Evolutionary conservation across 1,284 basidiomycete species (phyloP).

Genomic region (Ceratobasidium sp.): DNA sequence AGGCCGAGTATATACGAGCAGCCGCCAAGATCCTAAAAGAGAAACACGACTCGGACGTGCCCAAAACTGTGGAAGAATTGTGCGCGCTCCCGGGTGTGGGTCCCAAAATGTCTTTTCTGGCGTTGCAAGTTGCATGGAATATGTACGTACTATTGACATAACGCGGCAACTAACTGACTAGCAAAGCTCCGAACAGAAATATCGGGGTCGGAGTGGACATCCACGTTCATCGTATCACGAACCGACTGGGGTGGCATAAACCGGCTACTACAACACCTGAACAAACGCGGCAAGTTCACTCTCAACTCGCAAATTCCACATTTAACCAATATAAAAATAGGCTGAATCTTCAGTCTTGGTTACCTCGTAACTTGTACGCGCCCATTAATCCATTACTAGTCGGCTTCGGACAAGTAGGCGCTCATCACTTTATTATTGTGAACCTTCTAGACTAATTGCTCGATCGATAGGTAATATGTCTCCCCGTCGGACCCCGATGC

Average conservation of each 20-base stretch:
- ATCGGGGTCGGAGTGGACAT: conserved; percentile 96
- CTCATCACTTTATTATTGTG: conserved; percentile 5
- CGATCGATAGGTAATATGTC: conserved; percentile 68
- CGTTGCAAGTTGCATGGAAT: conserved; percentile 72
- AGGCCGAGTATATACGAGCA: conserved; percentile 63
- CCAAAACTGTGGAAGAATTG: conserved; percentile 83
- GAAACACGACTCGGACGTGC: conserved; percentile 78
- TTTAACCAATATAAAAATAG: conserved; percentile 51
- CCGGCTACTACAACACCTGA: conserved; percentile 84
- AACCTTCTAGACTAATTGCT: neutral
- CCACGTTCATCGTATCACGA: conserved; percentile 94
- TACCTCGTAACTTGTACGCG: conserved; percentile 76
- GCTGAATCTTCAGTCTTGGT: conserved; percentile 88
- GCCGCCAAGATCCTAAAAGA: conserved; percentile 71
- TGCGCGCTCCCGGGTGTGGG: conserved; percentile 86
- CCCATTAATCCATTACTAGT: conserved; percentile 89
- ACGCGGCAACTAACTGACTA: too few relatives aligned
- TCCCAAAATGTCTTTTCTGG: conserved; percentile 89
- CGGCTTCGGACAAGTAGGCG: conserved; percentile 84
- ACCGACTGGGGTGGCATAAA: conserved; percentile 89
- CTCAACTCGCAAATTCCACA: neutral
- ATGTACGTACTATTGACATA: conserved; percentile 67
- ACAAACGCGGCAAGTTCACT: conserved; percentile 68
- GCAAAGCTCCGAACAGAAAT: conserved; percentile 61
- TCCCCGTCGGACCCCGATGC: conserved; percentile 82